Evolutionary conservation across 2,329 filamentous ascomycete genomes (phyloP), one percentile per base, ranked within the genome.

Genomic region (Monosporascus sp.): DNA sequence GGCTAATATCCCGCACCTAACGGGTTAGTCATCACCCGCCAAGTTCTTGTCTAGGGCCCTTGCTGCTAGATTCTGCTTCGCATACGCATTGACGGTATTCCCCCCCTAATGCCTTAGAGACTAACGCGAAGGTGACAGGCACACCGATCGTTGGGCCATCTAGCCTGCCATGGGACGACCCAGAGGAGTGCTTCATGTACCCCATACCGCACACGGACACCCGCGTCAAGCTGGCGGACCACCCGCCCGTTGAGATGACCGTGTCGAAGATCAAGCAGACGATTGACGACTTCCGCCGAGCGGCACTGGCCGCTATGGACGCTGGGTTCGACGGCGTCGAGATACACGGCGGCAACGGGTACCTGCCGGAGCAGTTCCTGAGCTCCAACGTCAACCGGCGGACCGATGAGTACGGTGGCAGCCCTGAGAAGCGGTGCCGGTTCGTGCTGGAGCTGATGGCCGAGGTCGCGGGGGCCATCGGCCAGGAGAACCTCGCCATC

Each of bases 311-410:
- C 1, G 64, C 62, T 3, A 58, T 66, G 5, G 61, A 59, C 56
- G 75, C 75, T 8, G 78, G 77, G 0, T 80, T 81, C 56, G 78
- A 81, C 58, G 78, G 78, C 31, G 73, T 81, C 0, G 77, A 74
- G 54, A 50, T 64, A 19, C 56, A 61, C 26, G 59, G 56, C 19
- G 62, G 57, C 4, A 63, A 65, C 20, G 63, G 61, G 1, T 61
- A 64, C 50, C 48, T 61, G 3, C 41, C 50, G 9, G 59, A 61
- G 24, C 61, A 63, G 34, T 63, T 63, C 31, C 54, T 62, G 17
- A 56, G 56, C 44, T 60, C 59, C 17, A 61, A 60, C 44, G 58
- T 55, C 56, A 71, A 71, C 50, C 49, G 31, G 20, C 63, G 69
- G 47, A 64, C 59, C 2, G 67, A 69, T 48, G 49, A 46, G 17